Evolutionary conservation across 2,329 filamentous ascomycete species (phyloP).

Genomic region (Sporothrix brasiliensis): DNA sequence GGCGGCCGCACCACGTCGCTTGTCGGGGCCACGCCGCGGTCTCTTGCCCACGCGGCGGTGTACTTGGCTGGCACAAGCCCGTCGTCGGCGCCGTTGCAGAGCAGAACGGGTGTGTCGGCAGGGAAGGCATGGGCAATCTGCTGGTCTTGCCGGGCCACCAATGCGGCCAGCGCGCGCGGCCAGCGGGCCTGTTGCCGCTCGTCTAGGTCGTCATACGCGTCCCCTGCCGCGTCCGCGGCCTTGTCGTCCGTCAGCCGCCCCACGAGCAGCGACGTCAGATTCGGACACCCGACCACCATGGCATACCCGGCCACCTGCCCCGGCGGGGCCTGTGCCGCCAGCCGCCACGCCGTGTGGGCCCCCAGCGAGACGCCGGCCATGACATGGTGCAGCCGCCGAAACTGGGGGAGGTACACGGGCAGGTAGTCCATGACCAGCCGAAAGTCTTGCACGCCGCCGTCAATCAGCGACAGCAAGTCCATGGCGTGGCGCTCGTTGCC

Average conservation of each 20-base stretch:
- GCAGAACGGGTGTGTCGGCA: background rate
- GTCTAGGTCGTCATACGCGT: background rate
- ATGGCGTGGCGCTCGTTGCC: conserved; percentile 24
- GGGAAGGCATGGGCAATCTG: background rate
- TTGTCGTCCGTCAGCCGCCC: background rate
- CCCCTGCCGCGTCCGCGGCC: background rate
- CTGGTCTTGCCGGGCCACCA: background rate
- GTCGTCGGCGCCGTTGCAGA: conserved; percentile 14
- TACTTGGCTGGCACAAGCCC: conserved; percentile 11
- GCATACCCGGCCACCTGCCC: conserved; percentile 7
- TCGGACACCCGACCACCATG: conserved; percentile 16
- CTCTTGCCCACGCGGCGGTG: background rate
- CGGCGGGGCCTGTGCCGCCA: background rate
- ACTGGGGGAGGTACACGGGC: conserved; percentile 17
- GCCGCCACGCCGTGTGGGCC: conserved; percentile 16
- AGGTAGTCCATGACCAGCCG: conserved; percentile 23
- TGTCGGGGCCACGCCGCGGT: background rate
- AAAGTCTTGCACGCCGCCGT: conserved; percentile 18
- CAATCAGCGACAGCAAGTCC: conserved; percentile 12
- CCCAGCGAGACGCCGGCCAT: conserved; percentile 23
- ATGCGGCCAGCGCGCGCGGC: background rate
- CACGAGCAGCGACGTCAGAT: background rate
- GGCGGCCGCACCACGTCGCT: background rate
- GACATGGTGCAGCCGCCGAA: background rate
- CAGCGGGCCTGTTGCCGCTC: background rate